phyloP scores from a whole-genome alignment of 306 rosid genomes.

The Vachellia pachyceras region DNA sequence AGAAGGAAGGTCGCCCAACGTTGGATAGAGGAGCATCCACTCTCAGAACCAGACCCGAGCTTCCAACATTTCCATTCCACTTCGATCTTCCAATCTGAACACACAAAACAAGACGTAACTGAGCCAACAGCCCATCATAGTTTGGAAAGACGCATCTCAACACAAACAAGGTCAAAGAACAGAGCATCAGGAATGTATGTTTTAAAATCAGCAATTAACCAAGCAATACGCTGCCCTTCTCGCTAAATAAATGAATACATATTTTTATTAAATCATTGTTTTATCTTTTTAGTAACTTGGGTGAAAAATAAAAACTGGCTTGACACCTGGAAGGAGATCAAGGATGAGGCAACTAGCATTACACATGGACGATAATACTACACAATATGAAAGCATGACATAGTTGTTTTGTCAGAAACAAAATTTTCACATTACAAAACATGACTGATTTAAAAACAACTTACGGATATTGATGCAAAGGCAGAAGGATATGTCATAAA shows the following conservation, averaged over 20 bases:
- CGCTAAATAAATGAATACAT: background rate
- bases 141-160: no score
- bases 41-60: slow-evolving; percentile 80
- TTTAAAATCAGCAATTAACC: background rate
- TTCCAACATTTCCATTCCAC: slow-evolving; percentile 97
- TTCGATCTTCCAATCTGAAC: slow-evolving; percentile 93
- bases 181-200: background rate
- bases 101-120: background rate
- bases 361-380: background rate
- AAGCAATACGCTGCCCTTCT: background rate
- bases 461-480: slow-evolving; percentile 88
- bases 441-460: slow-evolving; percentile 42
- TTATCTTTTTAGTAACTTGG: background rate
- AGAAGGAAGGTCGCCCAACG: slow-evolving; percentile 75
- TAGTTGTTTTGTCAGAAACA: slow-evolving; percentile 24
- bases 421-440: slow-evolving; percentile 18
- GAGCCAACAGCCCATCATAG: slow-evolving; percentile 9
- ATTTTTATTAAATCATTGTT: background rate
- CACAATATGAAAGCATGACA: background rate
- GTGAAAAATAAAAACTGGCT: background rate
- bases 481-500: slow-evolving; percentile 79
- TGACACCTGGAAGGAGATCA: background rate
- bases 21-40: slow-evolving; percentile 75
- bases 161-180: background rate
- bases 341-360: background rate